A percentile compares a stretch with the other conserved stretches of the same genome.
phyloP scores from a whole-genome alignment of 1,284 basidiomycete genomes.

The Ustilago sp. region DNA sequence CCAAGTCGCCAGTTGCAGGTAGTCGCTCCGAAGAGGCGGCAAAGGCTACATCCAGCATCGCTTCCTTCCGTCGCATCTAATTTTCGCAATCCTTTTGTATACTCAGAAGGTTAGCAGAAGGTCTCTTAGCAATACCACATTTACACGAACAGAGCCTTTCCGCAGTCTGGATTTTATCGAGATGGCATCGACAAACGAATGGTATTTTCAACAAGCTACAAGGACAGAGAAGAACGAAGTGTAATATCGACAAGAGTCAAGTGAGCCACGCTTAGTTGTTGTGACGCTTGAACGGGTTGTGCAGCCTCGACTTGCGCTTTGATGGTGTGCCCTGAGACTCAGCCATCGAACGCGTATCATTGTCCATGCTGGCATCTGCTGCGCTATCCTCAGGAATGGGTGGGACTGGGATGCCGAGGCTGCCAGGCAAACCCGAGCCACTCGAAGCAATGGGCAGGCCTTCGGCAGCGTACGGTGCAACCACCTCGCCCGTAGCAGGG shows the following conservation, averaged over 20 bases:
- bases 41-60: slow-evolving; percentile 40
- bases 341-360: slow-evolving; percentile 36
- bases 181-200: neutral
- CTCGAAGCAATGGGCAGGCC: slow-evolving; percentile 27
- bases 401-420: slow-evolving; percentile 30
- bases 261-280: slow-evolving; percentile 15
- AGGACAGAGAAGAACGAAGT: neutral
- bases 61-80: slow-evolving; percentile 44
- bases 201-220: slow-evolving; percentile 1
- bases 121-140: neutral
- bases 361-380: slow-evolving; percentile 21
- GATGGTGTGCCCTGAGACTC: slow-evolving; percentile 46
- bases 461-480: slow-evolving; percentile 20
- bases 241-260: neutral
- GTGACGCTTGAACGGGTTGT: slow-evolving; percentile 62
- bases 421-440: slow-evolving; percentile 17
- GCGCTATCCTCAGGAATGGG: slow-evolving; percentile 32
- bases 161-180: neutral
- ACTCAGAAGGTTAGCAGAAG: neutral
- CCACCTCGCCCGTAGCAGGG: slow-evolving; percentile 34
- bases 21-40: slow-evolving; percentile 29
- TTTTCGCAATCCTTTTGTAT: neutral
- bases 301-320: slow-evolving; percentile 50
- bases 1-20: slow-evolving; percentile 8
- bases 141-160: neutral